A percentile compares a stretch with the other conserved stretches of the same genome.
These are phyloP conservation scores for Colletotrichum ledebouriae DNA, from an alignment of 2,329 filamentous ascomycete genomes.

Conservation along the genomic window DNA sequence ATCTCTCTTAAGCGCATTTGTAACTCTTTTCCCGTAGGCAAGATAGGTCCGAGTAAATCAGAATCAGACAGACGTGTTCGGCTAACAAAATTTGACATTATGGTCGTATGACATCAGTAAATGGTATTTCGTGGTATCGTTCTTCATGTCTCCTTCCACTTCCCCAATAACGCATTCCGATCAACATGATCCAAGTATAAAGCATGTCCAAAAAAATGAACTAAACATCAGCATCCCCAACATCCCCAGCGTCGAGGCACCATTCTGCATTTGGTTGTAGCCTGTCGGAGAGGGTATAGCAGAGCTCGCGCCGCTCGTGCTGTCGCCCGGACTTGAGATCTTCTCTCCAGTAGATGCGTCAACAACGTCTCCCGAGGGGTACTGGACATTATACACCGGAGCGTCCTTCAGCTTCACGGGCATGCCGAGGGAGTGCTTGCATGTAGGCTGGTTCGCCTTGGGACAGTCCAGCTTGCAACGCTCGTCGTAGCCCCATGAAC, in stretches of 20 bases:
- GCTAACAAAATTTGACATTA: slow-evolving; percentile 34
- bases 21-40: too few species aligned
- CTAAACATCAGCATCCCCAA: slow-evolving; percentile 8
- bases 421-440: slow-evolving; percentile 57
- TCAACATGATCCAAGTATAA: slow-evolving; percentile 24
- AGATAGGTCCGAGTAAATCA: too few species aligned
- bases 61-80: too few species aligned
- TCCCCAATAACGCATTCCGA: not conserved
- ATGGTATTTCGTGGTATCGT: slow-evolving; percentile 36
- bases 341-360: slow-evolving; percentile 48
- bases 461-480: slow-evolving; percentile 60
- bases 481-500: slow-evolving; percentile 62
- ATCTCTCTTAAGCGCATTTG: too few species aligned
- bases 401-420: slow-evolving; percentile 51
- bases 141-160: not conserved
- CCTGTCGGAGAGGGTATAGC: slow-evolving; percentile 17
- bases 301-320: slow-evolving; percentile 23
- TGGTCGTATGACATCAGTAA: slow-evolving; percentile 30
- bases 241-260: slow-evolving; percentile 1
- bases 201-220: slow-evolving; percentile 30
- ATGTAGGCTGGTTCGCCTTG: slow-evolving; percentile 59
- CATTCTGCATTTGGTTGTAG: slow-evolving; percentile 12
- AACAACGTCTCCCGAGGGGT: slow-evolving; percentile 59
- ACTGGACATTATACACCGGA: slow-evolving; percentile 63
- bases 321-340: slow-evolving; percentile 17